Percentiles rank a stretch among this genome's conserved stretches.
These are phyloP conservation scores for Mycena galericulata DNA, from an alignment of 768 basidiomycete genomes.

Conservation along the genomic window DNA sequence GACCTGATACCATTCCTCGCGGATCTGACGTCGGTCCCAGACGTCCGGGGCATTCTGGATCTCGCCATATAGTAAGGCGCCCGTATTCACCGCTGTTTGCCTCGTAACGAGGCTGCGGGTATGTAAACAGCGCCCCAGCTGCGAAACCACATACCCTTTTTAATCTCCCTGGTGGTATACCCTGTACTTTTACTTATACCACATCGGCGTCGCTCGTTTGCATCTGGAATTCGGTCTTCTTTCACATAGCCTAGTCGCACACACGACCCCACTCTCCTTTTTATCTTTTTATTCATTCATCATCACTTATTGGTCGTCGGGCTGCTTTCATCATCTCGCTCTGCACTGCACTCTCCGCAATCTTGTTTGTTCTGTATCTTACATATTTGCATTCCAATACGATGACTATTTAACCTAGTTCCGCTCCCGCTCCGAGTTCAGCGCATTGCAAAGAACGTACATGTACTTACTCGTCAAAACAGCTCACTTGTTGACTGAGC, in stretches of 20 bases:
- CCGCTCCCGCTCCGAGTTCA: neutral
- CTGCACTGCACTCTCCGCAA: slow-evolving; percentile 30
- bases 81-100: neutral
- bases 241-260: slow-evolving; percentile 27
- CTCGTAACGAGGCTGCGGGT: slow-evolving; percentile 23
- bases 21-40: slow-evolving; percentile 86
- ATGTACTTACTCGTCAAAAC: no score
- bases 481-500: no score
- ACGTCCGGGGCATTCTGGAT: slow-evolving; percentile 93
- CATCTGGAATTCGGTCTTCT: slow-evolving; percentile 30
- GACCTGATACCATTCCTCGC: slow-evolving; percentile 95
- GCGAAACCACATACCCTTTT: slow-evolving; percentile 21
- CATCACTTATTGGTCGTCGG: slow-evolving; percentile 27
- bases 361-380: slow-evolving; percentile 34
- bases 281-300: slow-evolving; percentile 27
- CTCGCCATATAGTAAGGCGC: slow-evolving; percentile 69
- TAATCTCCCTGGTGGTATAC: slow-evolving; percentile 34
- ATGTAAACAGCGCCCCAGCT: slow-evolving; percentile 11
- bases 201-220: slow-evolving; percentile 34
- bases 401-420: neutral
- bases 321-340: slow-evolving; percentile 35
- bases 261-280: slow-evolving; percentile 36
- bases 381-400: slow-evolving; percentile 27
- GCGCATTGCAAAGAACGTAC: no score
- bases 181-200: slow-evolving; percentile 34